Percentiles rank a stretch among this genome's conserved stretches.
Conservation (phyloP, 805 yeast species). For the Kodamaea nitidulidarum region DNA sequence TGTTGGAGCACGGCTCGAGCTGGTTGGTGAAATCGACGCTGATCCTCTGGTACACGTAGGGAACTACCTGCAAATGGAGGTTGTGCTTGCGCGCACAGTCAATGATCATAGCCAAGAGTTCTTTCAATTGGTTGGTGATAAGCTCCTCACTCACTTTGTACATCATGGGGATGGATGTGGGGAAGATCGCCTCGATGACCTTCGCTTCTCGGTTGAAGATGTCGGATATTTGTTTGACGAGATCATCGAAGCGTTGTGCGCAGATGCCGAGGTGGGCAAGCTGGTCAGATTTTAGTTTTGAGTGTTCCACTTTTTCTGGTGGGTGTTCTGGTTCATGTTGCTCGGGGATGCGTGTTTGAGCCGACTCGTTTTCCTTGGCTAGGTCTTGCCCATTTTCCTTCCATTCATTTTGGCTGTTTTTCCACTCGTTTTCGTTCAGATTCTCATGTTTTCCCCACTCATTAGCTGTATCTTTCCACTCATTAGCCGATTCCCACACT, state of each 20-base stretch:
- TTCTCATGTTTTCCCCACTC: too few relatives aligned
- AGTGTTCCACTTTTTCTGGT: too few relatives aligned
- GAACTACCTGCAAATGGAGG: conserved; percentile 35
- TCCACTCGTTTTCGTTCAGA: too few relatives aligned
- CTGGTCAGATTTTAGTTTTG: too few relatives aligned
- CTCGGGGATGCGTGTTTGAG: too few relatives aligned
- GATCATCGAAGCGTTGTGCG: conserved; percentile 18
- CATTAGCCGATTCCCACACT: too few relatives aligned
- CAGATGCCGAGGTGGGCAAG: conserved; percentile 11
- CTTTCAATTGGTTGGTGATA: conserved; percentile 36
- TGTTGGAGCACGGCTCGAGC: conserved; percentile 29
- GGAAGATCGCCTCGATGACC: conserved; percentile 43
- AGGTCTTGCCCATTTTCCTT: too few relatives aligned
- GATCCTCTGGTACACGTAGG: conserved; percentile 34
- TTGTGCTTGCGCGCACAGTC: conserved; percentile 24
- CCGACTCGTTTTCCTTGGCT: too few relatives aligned
- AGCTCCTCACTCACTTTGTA: conserved; percentile 46
- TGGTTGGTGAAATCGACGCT: conserved; percentile 21
- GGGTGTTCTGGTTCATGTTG: too few relatives aligned
- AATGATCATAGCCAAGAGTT: conserved; percentile 25
- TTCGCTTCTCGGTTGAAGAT: conserved; percentile 36
- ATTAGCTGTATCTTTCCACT: too few relatives aligned
- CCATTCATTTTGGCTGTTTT: too few relatives aligned
- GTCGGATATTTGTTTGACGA: conserved; percentile 27
- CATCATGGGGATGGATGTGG: conserved; percentile 43